Conservation (phyloP, 1,284 basidiomycete species). For the Termitomyces sp. region DNA sequence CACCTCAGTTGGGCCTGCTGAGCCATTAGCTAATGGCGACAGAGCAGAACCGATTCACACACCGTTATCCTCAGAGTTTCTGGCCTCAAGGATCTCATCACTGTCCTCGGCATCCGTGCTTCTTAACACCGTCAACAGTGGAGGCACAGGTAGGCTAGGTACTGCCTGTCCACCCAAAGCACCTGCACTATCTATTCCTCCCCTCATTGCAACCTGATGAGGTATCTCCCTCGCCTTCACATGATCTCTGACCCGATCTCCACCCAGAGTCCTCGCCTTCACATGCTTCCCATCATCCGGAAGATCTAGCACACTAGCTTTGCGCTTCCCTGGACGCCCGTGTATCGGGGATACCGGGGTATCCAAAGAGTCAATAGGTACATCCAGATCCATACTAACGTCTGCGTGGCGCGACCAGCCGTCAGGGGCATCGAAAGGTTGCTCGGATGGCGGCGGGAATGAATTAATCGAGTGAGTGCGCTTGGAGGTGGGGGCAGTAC, state of each 20-base stretch:
- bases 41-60: conserved; percentile 19
- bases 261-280: conserved; percentile 65
- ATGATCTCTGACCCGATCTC: conserved; percentile 53
- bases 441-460: conserved; percentile 41
- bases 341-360: conserved; percentile 19
- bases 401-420: conserved; percentile 30
- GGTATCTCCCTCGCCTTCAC: conserved; percentile 50
- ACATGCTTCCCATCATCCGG: conserved; percentile 35
- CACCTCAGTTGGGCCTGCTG: conserved; percentile 62
- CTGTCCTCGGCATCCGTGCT: conserved; percentile 56
- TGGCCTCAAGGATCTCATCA: conserved; percentile 70
- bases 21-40: conserved; percentile 10
- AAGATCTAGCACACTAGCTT: conserved; percentile 40
- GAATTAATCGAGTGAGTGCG: conserved; percentile 24
- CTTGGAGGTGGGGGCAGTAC: conserved; percentile 17
- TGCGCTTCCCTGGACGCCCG: conserved; percentile 43
- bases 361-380: conserved; percentile 49
- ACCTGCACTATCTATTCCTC: conserved; percentile 13
- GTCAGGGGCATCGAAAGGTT: conserved; percentile 34
- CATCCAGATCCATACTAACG: conserved; percentile 43
- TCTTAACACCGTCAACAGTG: conserved; percentile 55
- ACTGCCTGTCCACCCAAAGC: conserved; percentile 10
- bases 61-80: conserved; percentile 72
- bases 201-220: neutral
- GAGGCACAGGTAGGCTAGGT: conserved; percentile 38